Evolutionary conservation across 768 basidiomycete genomes (phyloP), one percentile per base, ranked within the genome.

Genomic region (Gymnopilus dilepis): DNA sequence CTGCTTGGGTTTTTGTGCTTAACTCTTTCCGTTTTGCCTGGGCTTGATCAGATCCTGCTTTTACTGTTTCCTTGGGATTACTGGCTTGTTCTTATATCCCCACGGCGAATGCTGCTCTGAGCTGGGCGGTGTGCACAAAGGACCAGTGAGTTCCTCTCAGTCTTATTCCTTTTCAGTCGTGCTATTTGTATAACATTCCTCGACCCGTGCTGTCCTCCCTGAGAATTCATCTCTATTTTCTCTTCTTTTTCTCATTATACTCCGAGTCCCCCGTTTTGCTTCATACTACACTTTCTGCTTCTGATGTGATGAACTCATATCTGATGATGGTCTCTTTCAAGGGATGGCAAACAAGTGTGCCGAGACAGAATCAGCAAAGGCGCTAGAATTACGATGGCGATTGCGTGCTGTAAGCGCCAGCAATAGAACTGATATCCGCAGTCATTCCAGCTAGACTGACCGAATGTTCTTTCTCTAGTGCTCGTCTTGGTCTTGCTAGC

Each of bases 41-140:
- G 12, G 45, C 7, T 21, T 28, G 47, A 13, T 41, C 61, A 72
- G 71, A 65, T 26, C 59, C 62, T 62, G 60, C 64, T 50, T 56
- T 61, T 56, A 24, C 55, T 60, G 51, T 62, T 28, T 21, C 67
- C 28, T 31, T 70, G 26, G 59, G 64, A 26, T 28, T 70, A 28
- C 65, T 68, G 62, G 62, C 65, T 33, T 45, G 64, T 19, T 68
- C 70, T 9, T 61, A 53, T 17, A 12, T 71, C 4, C 73, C 73
- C 4, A 63, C 63, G n/a, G 64, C 67, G 13, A 58, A 64, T 64
- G 71, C 70, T n/a, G 63, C 62, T 26, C 54, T 67, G 56, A 70
- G 66, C 45, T 72, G 71, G 68, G 59, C 61, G 43, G 47, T 63
- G 6, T 72, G 71, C 58, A 68, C 65, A 9, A 70, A 64, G 47